phyloP scores from a whole-genome alignment of 805 yeast genomes.

The Candida hungchunana region DNA sequence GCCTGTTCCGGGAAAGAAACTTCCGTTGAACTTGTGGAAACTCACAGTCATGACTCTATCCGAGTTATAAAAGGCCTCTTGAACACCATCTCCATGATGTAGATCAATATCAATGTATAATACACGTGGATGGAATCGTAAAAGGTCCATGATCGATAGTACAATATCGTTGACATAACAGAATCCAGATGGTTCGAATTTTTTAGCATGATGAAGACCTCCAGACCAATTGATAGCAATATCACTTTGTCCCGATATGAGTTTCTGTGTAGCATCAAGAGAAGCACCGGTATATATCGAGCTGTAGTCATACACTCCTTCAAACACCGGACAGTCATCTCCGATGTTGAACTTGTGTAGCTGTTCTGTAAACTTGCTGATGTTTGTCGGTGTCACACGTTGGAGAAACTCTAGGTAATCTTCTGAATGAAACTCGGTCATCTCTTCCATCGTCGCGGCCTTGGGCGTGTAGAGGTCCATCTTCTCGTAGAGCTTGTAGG shows the following conservation, averaged over 20 bases:
- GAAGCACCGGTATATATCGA: constrained; percentile 91
- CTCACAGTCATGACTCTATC: constrained; percentile 96
- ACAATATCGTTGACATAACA: constrained; percentile 95
- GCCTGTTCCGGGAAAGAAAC: constrained; percentile 97
- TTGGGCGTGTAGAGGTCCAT: constrained; percentile 90
- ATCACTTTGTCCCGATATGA: constrained; percentile 83
- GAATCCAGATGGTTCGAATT: constrained; percentile 90
- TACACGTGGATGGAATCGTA: constrained; percentile 88
- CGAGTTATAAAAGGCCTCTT: constrained; percentile 92
- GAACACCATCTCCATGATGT: constrained; percentile 98
- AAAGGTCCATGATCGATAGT: constrained; percentile 74
- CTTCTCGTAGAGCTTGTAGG: constrained; percentile 78
- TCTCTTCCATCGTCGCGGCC: constrained; percentile 75
- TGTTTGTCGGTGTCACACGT: constrained; percentile 86
- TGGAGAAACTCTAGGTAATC: constrained; percentile 91
- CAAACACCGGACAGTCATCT: constrained; percentile 88
- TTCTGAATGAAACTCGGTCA: constrained; percentile 77
- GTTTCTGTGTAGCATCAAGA: constrained; percentile 84
- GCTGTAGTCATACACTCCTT: constrained; percentile 90
- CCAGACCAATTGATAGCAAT: constrained; percentile 97
- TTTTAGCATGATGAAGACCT: constrained; percentile 95
- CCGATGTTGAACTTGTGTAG: constrained; percentile 86
- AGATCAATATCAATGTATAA: constrained; percentile 91
- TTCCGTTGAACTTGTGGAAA: constrained; percentile 90
- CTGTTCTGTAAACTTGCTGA: constrained; percentile 56